Conservation (phyloP, 805 yeast species). For the Sugiyamaella chiloensis region DNA sequence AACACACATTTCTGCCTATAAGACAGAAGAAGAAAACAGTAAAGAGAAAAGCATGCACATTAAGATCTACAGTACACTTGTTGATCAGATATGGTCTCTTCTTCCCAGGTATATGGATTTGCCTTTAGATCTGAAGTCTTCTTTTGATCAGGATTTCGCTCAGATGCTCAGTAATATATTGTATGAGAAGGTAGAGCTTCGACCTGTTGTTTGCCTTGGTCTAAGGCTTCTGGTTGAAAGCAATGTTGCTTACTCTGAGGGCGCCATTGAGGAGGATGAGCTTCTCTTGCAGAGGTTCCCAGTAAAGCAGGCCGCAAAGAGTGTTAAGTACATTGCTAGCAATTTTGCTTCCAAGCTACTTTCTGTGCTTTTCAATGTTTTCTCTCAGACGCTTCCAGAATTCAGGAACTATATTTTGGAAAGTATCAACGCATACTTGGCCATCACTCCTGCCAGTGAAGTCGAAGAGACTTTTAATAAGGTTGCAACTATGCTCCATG, state of each 20-base stretch:
- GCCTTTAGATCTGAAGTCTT: conserved; percentile 63
- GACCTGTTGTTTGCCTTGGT: conserved; percentile 82
- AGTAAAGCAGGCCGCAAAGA: conserved; percentile 48
- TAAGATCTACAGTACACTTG: conserved; percentile 78
- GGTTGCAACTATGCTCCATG: conserved; percentile 74
- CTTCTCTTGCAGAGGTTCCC: conserved; percentile 63
- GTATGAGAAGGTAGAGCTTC: conserved; percentile 69
- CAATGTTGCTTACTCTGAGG: conserved; percentile 59
- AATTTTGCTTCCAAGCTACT: conserved; percentile 63
- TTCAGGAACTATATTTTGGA: conserved; percentile 82
- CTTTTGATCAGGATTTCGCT: conserved; percentile 77
- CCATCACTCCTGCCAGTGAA: conserved; percentile 64
- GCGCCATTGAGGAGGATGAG: conserved; percentile 55
- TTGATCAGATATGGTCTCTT: conserved; percentile 90
- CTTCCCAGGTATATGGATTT: conserved; percentile 86
- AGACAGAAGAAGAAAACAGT: conserved; percentile 18
- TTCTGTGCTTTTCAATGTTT: conserved; percentile 87
- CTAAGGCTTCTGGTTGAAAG: conserved; percentile 76
- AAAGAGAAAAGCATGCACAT: conserved; percentile 58
- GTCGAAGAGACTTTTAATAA: conserved; percentile 76
- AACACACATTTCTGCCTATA: conserved; percentile 24
- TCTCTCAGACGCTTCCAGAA: conserved; percentile 82
- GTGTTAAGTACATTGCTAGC: conserved; percentile 59
- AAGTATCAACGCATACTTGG: conserved; percentile 76
- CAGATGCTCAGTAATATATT: conserved; percentile 66